Base-by-base conservation (phyloP, 495 filamentous ascomycete genomes). In the Entonaema liquescens region DNA sequence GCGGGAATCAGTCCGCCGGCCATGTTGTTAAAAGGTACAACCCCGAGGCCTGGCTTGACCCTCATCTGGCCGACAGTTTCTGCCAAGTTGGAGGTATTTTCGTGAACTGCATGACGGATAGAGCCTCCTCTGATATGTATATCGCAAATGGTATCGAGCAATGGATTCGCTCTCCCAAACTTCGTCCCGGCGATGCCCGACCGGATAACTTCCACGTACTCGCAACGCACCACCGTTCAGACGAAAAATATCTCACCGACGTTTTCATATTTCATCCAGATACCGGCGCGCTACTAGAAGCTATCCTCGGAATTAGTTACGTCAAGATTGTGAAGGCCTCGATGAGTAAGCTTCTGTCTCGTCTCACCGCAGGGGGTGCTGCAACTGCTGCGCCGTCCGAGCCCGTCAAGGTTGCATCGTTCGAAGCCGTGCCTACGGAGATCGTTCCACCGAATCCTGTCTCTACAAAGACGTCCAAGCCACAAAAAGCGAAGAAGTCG, bases 61-160 rank as follows among this genome's bases (percentile, higher is more conserved):
- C 68, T 55, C 70, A 69, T 12, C 59, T 77, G 36, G 59, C 73
- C 62, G 70, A 72, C 26, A 60, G 50, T 11, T 87, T 89, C 65
- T 77, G 81, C 62, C 86, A 89, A 63, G 81, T 87, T 1, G 85
- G 70, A 21, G 83, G 85, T 0, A 79, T 89, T 25, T 87, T 74
- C 73, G 81, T 86, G 13, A 88, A 86, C 62, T 82, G 79, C 55
- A 85, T 88, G 84, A 85, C 83, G 0, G 78, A 84, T 25, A 50
- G 70, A 19, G 12, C 73, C 0, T 55, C 74, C 0, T 69, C 40
- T 0, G 82, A 87, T 6, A 84, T 88, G 56, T 89, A 77, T 56
- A 83, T 89, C 36, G 78, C 82, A 8, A 82, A 72, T 62, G 79
- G 81, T 0, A 79, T 83, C 44, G 83, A 89, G 68, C 67, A 75